These are phyloP conservation scores for Kwoniella newhampshirensis DNA, from an alignment of 768 basidiomycete species.

Conservation along the genomic window DNA sequence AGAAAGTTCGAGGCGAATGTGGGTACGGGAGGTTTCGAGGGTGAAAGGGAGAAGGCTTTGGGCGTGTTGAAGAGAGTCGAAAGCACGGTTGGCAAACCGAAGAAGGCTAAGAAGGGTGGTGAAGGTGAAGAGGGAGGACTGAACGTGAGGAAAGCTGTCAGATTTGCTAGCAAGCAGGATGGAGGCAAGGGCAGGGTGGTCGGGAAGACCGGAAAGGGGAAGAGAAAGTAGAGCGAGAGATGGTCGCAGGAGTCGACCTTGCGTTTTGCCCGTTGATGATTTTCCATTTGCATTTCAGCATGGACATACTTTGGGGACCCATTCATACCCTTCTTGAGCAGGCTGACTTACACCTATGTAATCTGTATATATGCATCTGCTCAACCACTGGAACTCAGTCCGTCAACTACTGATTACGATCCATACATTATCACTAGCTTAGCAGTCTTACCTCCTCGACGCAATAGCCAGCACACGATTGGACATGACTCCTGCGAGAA, in stretches of 20 bases:
- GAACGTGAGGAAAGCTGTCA: slow-evolving; percentile 85
- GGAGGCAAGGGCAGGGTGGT: slow-evolving; percentile 54
- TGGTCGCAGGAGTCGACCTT: not conserved
- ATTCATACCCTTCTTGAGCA: not conserved
- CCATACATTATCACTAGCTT: too few species aligned
- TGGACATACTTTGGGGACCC: not conserved
- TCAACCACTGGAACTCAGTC: too few species aligned
- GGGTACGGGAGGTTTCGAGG: slow-evolving; percentile 55
- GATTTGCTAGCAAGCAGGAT: slow-evolving; percentile 54
- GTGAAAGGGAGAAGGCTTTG: slow-evolving; percentile 73
- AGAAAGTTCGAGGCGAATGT: slow-evolving; percentile 93
- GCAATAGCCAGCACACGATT: too few species aligned
- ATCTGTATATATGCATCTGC: too few species aligned
- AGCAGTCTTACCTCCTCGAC: too few species aligned
- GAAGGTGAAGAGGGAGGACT: slow-evolving; percentile 62
- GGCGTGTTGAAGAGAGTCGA: slow-evolving; percentile 76
- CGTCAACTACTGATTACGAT: too few species aligned
- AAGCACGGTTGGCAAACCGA: slow-evolving; percentile 57
- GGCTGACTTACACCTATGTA: not conserved
- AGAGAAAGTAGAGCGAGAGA: slow-evolving; percentile 7
- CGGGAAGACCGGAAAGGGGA: slow-evolving; percentile 19
- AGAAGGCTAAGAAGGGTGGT: slow-evolving; percentile 63
- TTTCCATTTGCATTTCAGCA: not conserved
- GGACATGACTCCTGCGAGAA: too few species aligned
- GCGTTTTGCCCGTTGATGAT: not conserved